Evolutionary conservation across 169 alveolate genomes (phyloP).

Genomic region (Amoebophrya sp.): DNA sequence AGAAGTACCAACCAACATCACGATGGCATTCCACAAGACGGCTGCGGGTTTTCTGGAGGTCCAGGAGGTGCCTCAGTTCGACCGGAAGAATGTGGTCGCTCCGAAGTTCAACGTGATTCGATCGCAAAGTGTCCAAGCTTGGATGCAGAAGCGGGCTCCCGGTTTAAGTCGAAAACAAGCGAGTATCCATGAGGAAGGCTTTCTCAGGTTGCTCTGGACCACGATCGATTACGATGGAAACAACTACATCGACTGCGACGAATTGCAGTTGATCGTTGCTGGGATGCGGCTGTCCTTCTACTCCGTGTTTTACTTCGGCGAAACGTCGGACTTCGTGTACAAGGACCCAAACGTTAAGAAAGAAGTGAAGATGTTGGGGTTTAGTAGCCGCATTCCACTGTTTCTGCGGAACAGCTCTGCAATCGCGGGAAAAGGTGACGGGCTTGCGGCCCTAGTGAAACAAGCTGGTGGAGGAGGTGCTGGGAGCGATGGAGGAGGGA

Average conservation of each 20-base stretch:
- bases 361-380: background rate
- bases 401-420: background rate
- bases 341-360: too few relatives aligned
- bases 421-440: too few relatives aligned
- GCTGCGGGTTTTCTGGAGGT: conserved; percentile 6
- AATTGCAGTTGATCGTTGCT: background rate
- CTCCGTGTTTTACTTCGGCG: conserved; percentile 7
- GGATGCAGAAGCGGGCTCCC: background rate
- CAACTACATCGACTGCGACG: background rate
- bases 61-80: background rate
- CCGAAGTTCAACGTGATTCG: background rate
- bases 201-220: background rate
- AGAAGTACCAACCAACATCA: background rate
- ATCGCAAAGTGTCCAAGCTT: background rate
- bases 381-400: background rate
- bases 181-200: background rate
- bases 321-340: background rate
- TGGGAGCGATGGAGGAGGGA: background rate
- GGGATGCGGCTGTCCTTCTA: conserved; percentile 18
- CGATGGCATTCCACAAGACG: background rate
- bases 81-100: background rate
- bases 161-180: background rate
- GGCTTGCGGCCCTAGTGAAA: too few relatives aligned
- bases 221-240: background rate
- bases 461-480: too few relatives aligned